These are phyloP conservation scores for Apophysomyces trapeziformis DNA, from an alignment of 371 early-diverging fungal species.

Conservation along the genomic window DNA sequence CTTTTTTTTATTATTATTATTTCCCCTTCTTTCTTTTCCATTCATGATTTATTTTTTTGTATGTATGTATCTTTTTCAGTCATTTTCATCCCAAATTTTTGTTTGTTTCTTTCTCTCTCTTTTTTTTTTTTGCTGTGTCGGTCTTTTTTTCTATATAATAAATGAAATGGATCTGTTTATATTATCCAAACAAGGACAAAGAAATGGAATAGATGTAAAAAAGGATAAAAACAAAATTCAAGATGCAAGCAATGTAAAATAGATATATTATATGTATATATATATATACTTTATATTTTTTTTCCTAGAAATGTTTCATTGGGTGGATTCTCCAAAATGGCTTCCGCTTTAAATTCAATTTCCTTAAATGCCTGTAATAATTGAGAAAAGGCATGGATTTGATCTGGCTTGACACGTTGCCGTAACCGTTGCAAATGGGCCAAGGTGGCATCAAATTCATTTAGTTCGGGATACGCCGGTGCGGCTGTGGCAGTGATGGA, in stretches of 20 bases:
- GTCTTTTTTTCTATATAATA: neutral
- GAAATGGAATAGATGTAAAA: neutral
- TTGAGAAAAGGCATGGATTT: slow-evolving; percentile 20
- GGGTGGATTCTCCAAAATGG: slow-evolving; percentile 12
- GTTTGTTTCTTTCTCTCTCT: neutral
- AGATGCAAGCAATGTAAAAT: no score
- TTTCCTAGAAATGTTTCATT: no score
- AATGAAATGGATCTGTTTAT: neutral
- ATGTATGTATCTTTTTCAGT: slow-evolving; percentile 4
- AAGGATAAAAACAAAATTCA: no score
- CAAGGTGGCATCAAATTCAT: slow-evolving; percentile 32
- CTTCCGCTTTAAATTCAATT: slow-evolving; percentile 27
- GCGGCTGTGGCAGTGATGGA: slow-evolving; percentile 4
- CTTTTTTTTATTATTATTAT: neutral
- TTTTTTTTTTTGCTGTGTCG: neutral
- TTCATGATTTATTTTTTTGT: neutral
- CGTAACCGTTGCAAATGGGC: slow-evolving; percentile 27
- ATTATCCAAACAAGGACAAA: neutral
- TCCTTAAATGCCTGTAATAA: slow-evolving; percentile 28
- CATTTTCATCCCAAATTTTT: no score
- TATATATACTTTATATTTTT: no score
- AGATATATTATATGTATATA: slow-evolving; percentile 3
- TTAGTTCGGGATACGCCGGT: slow-evolving; percentile 23
- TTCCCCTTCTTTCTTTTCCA: neutral
- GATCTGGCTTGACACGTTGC: slow-evolving; percentile 28